Conservation (phyloP, 2,329 filamentous ascomycete genomes). For the Pseudocercospora pini-densiflorae region DNA sequence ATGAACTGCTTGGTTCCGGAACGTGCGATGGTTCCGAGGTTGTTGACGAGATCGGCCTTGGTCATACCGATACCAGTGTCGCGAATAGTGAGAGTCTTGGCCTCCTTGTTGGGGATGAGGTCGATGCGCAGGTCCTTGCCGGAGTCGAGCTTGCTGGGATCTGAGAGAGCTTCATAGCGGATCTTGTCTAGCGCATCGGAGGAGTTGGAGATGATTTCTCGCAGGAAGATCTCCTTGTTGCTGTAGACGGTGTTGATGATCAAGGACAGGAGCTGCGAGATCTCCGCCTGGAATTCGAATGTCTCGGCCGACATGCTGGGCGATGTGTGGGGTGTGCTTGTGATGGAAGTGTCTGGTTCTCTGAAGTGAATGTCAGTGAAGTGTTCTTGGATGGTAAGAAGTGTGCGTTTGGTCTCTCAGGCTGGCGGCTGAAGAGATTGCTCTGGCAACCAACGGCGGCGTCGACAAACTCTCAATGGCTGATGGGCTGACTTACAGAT, state of each 20-base stretch:
- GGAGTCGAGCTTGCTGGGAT: conserved; percentile 94
- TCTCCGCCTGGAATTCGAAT: conserved; percentile 99
- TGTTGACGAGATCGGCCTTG: conserved; percentile 99
- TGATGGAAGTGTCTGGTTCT: conserved; percentile 7
- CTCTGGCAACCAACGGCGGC: conserved; percentile 21
- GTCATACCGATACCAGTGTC: conserved; percentile 99
- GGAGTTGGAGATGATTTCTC: conserved; percentile 97
- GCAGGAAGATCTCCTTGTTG: conserved; percentile 99
- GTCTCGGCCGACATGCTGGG: conserved; percentile 82
- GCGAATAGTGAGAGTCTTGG: conserved; percentile 95
- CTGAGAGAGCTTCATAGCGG: conserved; percentile 96
- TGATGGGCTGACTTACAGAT: conserved; percentile 15
- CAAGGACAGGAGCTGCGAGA: conserved; percentile 98
- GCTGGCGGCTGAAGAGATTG: conserved; percentile 18
- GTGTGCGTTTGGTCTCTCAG: conserved; percentile 5
- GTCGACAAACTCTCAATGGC: conserved; percentile 1
- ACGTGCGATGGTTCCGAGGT: conserved; percentile 98
- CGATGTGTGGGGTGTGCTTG: conserved; percentile 20
- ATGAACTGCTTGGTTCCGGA: conserved; percentile 99
- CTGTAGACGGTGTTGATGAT: conserved; percentile 99
- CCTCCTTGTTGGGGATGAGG: conserved; percentile 97
- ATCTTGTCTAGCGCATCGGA: conserved; percentile 99
- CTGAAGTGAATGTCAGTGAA: conserved; percentile 2
- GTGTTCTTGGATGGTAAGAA: neutral
- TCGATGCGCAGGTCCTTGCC: conserved; percentile 99